Conservation (phyloP, 2,329 filamentous ascomycete species). For the Xylaria digitata region DNA sequence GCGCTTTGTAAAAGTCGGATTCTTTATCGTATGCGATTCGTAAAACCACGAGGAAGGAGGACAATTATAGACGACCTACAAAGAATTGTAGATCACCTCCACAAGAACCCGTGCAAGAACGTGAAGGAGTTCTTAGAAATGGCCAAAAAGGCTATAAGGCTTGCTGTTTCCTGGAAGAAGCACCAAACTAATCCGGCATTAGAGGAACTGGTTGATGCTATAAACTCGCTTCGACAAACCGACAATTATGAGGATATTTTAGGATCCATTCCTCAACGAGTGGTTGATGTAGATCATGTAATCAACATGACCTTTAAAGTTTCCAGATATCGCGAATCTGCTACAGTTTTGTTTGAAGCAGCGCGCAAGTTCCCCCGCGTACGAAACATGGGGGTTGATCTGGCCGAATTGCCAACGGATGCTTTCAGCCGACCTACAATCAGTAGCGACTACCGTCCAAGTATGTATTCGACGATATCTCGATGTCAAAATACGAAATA, state of each 20-base stretch:
- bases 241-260: constrained; percentile 34
- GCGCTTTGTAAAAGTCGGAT: constrained; percentile 37
- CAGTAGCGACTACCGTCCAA: constrained; percentile 7
- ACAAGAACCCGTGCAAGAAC: constrained; percentile 40
- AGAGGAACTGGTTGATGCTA: constrained; percentile 47
- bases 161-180: constrained; percentile 45
- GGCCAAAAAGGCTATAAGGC: constrained; percentile 11
- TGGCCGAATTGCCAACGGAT: constrained; percentile 47
- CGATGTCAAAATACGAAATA: neutral
- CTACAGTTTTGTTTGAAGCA: constrained; percentile 49
- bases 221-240: constrained; percentile 44
- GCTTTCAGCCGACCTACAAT: constrained; percentile 41
- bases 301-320: constrained; percentile 53
- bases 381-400: constrained; percentile 46
- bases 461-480: constrained; percentile 15
- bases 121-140: constrained; percentile 27
- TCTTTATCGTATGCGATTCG: constrained; percentile 31
- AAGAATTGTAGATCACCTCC: constrained; percentile 18
- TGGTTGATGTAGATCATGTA: constrained; percentile 43
- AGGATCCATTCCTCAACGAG: constrained; percentile 38
- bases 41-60: constrained; percentile 15
- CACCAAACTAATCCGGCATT: constrained; percentile 43
- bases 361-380: constrained; percentile 50
- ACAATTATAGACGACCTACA: constrained; percentile 7
- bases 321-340: constrained; percentile 52